These are phyloP conservation scores for Glycine soja DNA, from an alignment of 306 rosid species.

Conservation along the genomic window DNA sequence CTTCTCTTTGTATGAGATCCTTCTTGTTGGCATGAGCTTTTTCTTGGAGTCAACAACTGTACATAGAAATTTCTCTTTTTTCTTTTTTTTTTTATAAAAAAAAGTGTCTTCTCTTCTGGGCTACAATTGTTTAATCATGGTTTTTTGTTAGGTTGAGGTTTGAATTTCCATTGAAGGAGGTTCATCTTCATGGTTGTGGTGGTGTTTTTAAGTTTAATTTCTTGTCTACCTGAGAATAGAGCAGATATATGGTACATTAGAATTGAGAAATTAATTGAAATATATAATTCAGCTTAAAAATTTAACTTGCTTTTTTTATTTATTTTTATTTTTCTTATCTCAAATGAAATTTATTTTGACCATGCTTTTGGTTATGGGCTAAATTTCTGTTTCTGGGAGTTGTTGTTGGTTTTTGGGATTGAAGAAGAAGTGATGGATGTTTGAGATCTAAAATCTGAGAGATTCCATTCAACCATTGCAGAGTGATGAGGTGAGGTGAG, in stretches of 20 bases:
- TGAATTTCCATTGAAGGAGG: neutral
- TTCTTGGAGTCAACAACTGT: conserved; percentile 36
- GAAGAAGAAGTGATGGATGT: conserved; percentile 47
- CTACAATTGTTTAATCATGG: neutral
- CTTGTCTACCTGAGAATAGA: conserved; percentile 31
- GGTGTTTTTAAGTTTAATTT: conserved; percentile 3
- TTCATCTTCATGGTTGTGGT: conserved; percentile 18
- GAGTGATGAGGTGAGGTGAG: conserved; percentile 39
- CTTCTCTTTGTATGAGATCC: conserved; percentile 40
- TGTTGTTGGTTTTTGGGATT: conserved; percentile 47
- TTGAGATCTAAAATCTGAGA: conserved; percentile 56
- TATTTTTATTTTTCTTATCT: neutral
- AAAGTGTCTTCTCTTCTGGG: neutral
- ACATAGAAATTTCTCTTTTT: conserved; percentile 21
- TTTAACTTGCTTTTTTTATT: neutral
- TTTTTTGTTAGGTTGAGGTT: neutral
- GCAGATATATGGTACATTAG: conserved; percentile 1
- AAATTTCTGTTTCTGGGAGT: conserved; percentile 30
- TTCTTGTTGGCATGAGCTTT: neutral
- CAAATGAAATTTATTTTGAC: neutral
- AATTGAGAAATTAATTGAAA: conserved; percentile 39
- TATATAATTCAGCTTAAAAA: conserved; percentile 2
- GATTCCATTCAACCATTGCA: conserved; percentile 50
- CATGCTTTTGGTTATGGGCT: neutral
- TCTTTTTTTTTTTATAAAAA: too few relatives aligned